Percentiles rank a stretch among this genome's conserved stretches.
These are phyloP conservation scores for Geotrichum cucujoidarum DNA, from an alignment of 1,139 yeast genomes.

Conservation along the genomic window DNA sequence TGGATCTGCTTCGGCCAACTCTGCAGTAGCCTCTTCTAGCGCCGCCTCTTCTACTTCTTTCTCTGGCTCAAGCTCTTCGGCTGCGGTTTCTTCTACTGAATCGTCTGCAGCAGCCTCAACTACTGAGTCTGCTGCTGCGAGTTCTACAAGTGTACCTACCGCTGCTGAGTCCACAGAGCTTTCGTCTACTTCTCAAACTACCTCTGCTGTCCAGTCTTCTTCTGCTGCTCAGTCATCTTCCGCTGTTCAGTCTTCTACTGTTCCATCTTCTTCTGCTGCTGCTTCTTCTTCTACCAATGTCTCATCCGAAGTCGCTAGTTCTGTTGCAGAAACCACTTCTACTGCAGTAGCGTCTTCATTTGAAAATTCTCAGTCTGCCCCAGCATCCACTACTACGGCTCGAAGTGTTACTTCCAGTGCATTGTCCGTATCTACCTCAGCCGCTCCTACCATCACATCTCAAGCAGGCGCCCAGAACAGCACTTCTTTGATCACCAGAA, in stretches of 20 bases:
- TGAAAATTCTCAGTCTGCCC: background rate
- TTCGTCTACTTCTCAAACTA: background rate
- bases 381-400: background rate
- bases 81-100: background rate
- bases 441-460: constrained; percentile 21
- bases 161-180: background rate
- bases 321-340: background rate
- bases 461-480: constrained; percentile 7
- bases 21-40: constrained; percentile 14
- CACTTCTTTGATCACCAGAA: background rate
- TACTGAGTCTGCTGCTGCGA: background rate
- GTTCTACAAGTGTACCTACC: background rate
- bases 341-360: background rate
- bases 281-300: background rate
- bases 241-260: background rate
- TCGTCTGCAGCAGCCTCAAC: background rate
- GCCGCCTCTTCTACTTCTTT: constrained; percentile 12
- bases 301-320: background rate
- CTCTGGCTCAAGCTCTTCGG: constrained; percentile 1
- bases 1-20: constrained; percentile 22
- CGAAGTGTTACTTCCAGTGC: too few species aligned
- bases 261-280: constrained; percentile 48
- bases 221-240: background rate
- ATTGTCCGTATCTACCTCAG: constrained; percentile 1
- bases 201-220: background rate